A percentile compares a stretch with the other conserved stretches of the same genome.
These are phyloP conservation scores for Staphylotrichum longicolle DNA, from an alignment of 495 filamentous ascomycete genomes.

Conservation along the genomic window DNA sequence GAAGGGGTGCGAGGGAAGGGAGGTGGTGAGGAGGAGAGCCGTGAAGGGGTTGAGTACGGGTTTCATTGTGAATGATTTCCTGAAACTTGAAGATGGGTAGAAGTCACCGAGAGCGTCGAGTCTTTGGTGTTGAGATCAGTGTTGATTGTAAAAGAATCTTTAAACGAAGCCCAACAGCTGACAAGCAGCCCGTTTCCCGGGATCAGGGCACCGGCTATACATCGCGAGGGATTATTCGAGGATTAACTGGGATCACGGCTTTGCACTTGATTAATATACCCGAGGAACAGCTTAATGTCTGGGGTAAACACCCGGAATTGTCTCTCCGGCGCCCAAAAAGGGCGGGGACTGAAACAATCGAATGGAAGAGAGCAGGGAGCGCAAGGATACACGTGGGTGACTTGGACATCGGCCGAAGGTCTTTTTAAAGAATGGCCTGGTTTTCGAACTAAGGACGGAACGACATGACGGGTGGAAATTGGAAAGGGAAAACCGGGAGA, in stretches of 20 bases:
- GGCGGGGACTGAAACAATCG: no score
- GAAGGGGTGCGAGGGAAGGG: constrained; percentile 12
- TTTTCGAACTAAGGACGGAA: no score
- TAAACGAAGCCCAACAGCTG: no score
- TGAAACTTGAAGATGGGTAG: not conserved
- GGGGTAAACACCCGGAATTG: not conserved
- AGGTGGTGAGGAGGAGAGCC: constrained; percentile 13
- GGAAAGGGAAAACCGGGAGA: no score
- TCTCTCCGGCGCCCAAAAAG: not conserved
- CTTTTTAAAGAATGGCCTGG: no score
- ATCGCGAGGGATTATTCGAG: not conserved
- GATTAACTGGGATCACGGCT: not conserved
- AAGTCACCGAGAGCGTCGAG: no score
- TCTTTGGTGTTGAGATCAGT: no score
- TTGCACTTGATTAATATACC: not conserved
- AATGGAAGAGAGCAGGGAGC: no score
- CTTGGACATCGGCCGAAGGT: no score
- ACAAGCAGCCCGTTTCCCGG: not conserved
- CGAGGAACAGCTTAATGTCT: not conserved
- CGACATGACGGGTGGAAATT: no score
- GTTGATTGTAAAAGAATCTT: no score
- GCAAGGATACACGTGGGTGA: no score
- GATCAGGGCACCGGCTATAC: not conserved
- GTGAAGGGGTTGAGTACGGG: not conserved
- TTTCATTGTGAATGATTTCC: not conserved